Base-by-base conservation (phyloP, 768 basidiomycete species). In the Russula compacta region DNA sequence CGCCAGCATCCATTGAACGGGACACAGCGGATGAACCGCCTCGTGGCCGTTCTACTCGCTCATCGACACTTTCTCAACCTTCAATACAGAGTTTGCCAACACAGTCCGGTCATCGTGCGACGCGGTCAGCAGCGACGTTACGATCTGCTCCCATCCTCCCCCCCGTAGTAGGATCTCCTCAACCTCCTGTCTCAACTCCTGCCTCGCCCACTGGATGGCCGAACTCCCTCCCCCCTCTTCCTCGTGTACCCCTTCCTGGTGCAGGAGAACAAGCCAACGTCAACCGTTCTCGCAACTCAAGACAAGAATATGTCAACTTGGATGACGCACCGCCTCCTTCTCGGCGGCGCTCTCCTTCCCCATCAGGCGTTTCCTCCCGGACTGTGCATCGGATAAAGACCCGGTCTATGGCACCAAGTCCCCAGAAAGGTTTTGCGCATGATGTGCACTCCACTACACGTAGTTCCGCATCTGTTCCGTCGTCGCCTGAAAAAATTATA, bases 301-400 rank as follows among this genome's bases (percentile, higher is more conserved):
- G 39, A 44, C 64, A 42, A 11, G 65, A 66, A 60, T 64, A 60
- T 40, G 63, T 66, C 56, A 64, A 66, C 21, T 38, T 66, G 33
- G 66, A 66, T 58, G 66, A 66, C 12, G 59, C 66, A 15, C 66
- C 66, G 17, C 66, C 66, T 6, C 59, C 60, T 19, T 65, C 66
- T 46, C 29, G 65, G 19, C 66, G 66, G 12, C 66, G 66, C 11
- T 64, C 65, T 19, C 65, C 65, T 29, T 66, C 66, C 3, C 63
- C 66, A n/a, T 66, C 65, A 2, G 46, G 33, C 33, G 19, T 38
- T 42, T 44, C 47, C 12, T 17, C 42, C 15, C 36, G 47, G 48
- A 15, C 43, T 39, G 33, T 36, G 21, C 39, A 35, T 46, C 59
- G 35, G 17, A 43, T 53, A 44, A 60, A 53, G 21, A 11, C 55